phyloP scores from a whole-genome alignment of 2,329 filamentous ascomycete genomes.

The Zarea fungicola region DNA sequence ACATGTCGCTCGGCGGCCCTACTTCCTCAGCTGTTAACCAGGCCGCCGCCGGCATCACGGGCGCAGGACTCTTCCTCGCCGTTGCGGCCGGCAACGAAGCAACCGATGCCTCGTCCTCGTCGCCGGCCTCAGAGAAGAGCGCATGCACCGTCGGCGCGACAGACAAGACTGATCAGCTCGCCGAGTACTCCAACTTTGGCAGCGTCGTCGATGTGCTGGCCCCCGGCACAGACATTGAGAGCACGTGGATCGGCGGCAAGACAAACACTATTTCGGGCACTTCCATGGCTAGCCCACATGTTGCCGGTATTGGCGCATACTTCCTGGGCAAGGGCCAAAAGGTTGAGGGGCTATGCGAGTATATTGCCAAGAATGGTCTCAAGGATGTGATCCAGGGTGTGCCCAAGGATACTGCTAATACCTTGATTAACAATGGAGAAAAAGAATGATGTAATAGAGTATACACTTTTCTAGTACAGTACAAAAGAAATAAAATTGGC shows the following conservation, averaged over 20 bases:
- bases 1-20: conserved; percentile 46
- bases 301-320: conserved; percentile 37
- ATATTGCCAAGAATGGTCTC: conserved; percentile 34
- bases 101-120: conserved; percentile 36
- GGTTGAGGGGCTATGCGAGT: conserved; percentile 28
- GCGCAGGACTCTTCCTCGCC: conserved; percentile 41
- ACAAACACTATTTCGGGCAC: conserved; percentile 36
- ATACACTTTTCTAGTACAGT: too few species aligned
- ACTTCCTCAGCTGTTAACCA: conserved; percentile 39
- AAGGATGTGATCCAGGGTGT: conserved; percentile 32
- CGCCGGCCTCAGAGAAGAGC: conserved; percentile 38
- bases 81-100: conserved; percentile 48
- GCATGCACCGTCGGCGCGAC: conserved; percentile 48
- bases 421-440: conserved; percentile 28
- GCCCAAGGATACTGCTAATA: conserved; percentile 28
- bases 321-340: conserved; percentile 40
- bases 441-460: too few species aligned
- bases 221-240: conserved; percentile 34
- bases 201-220: conserved; percentile 35
- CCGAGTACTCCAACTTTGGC: conserved; percentile 46
- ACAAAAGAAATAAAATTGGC: too few species aligned
- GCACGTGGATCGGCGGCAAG: conserved; percentile 38
- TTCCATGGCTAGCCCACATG: conserved; percentile 37
- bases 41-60: conserved; percentile 37
- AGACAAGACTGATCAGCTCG: conserved; percentile 30